Conservation (phyloP, 176 grass and related monocot species). For the Carex myosuroides region DNA sequence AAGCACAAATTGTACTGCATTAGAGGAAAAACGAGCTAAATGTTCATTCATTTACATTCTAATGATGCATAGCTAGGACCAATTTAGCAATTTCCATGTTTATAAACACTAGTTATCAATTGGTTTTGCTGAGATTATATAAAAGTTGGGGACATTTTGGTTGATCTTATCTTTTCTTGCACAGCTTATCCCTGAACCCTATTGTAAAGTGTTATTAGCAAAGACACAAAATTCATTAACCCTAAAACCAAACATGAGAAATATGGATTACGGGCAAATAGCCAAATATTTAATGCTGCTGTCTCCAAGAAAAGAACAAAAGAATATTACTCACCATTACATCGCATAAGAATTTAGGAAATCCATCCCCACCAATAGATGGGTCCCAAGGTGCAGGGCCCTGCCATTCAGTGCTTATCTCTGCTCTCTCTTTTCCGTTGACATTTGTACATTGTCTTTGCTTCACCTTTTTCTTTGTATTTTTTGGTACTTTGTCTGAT, state of each 20-base stretch:
- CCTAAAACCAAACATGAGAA: not conserved
- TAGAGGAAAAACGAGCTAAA: not conserved
- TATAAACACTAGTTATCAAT: not conserved
- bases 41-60: not conserved
- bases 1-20: not conserved
- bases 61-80: not conserved
- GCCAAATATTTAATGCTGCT: not conserved
- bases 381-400: conserved; percentile 73
- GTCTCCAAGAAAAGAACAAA: not conserved
- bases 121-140: not conserved
- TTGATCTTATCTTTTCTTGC: not conserved
- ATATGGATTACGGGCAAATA: not conserved
- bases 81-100: not conserved
- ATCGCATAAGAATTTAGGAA: conserved; percentile 85
- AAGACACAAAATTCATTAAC: not conserved
- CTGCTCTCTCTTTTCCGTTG: conserved; percentile 42
- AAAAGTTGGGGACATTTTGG: not conserved
- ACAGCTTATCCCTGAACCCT: not conserved
- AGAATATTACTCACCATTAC: conserved; percentile 66
- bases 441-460: conserved; percentile 20
- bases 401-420: conserved; percentile 57
- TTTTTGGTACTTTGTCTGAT: conserved; percentile 45
- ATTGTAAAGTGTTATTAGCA: not conserved
- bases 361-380: conserved; percentile 69
- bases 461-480: conserved; percentile 58